Evolutionary conservation across 345 rosid genomes (phyloP).

Genomic region (Boechera retrofracta): DNA sequence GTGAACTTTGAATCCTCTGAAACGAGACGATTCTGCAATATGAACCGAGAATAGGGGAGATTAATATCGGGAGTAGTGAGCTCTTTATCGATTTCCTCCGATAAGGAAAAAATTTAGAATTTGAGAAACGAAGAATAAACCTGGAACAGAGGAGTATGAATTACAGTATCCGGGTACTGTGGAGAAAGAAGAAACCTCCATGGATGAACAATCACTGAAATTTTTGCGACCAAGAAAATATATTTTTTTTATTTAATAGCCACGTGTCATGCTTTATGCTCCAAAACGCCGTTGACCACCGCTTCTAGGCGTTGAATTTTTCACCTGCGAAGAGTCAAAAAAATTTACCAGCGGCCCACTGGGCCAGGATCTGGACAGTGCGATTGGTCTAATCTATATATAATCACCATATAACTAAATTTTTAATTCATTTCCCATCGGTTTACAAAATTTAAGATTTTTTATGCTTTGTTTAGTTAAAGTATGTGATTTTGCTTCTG

Average conservation of each 20-base stretch:
- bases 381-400: not conserved
- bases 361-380: not conserved
- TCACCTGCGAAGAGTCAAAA: not conserved
- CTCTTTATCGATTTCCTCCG: not conserved
- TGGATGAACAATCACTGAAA: conserved; percentile 26
- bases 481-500: too few relatives aligned
- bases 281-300: not conserved
- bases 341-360: not conserved
- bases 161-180: conserved; percentile 32
- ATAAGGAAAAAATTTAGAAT: not conserved
- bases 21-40: conserved; percentile 48
- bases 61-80: not conserved
- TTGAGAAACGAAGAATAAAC: conserved; percentile 42
- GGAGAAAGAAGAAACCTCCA: conserved; percentile 58
- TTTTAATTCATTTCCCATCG: too few relatives aligned
- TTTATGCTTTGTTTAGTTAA: too few relatives aligned
- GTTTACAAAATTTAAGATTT: too few relatives aligned
- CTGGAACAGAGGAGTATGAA: conserved; percentile 48
- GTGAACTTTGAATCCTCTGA: conserved; percentile 35
- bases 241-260: not conserved
- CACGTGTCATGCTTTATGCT: not conserved
- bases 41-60: too few relatives aligned
- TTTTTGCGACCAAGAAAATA: not conserved
- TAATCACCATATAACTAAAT: too few relatives aligned
- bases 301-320: not conserved